Conservation (phyloP, 768 basidiomycete species). For the Steccherinum ochraceum region DNA sequence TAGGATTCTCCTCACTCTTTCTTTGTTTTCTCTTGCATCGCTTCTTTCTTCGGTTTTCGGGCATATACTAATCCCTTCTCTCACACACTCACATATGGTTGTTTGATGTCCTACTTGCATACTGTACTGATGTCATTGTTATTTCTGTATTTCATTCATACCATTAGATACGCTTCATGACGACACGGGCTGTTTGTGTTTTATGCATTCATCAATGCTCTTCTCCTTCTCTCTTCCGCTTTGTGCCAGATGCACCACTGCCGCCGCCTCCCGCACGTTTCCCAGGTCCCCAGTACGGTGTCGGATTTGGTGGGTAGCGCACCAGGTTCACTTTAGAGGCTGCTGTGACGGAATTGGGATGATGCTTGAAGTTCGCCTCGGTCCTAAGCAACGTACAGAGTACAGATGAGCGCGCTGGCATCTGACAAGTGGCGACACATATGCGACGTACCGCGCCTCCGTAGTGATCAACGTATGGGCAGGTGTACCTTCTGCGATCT, state of each 20-base stretch:
- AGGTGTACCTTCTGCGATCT: slow-evolving; percentile 70
- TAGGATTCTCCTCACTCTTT: not conserved
- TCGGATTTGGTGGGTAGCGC: slow-evolving; percentile 87
- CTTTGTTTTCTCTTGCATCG: not conserved
- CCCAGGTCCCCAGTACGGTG: slow-evolving; percentile 90
- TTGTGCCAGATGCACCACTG: slow-evolving; percentile 13
- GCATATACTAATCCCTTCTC: not conserved
- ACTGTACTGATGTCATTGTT: not conserved
- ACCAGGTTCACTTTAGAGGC: slow-evolving; percentile 71
- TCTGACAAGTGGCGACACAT: no score
- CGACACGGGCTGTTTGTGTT: not conserved
- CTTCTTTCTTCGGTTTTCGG: not conserved
- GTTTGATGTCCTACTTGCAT: not conserved
- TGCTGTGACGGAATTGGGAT: slow-evolving; percentile 56
- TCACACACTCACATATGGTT: not conserved
- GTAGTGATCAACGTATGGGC: slow-evolving; percentile 62
- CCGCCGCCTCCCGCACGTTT: slow-evolving; percentile 44
- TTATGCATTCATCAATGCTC: not conserved
- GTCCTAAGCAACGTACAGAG: slow-evolving; percentile 29
- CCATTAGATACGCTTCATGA: not conserved
- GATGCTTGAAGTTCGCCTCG: slow-evolving; percentile 69
- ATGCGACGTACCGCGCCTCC: slow-evolving; percentile 61
- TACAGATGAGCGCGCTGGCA: no score
- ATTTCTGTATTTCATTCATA: slow-evolving; percentile 1
- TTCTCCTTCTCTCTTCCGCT: slow-evolving; percentile 35